A percentile compares a stretch with the other conserved stretches of the same genome.
Conservation (phyloP, 495 filamentous ascomycete species). For the Podospora pseudopauciseta region DNA sequence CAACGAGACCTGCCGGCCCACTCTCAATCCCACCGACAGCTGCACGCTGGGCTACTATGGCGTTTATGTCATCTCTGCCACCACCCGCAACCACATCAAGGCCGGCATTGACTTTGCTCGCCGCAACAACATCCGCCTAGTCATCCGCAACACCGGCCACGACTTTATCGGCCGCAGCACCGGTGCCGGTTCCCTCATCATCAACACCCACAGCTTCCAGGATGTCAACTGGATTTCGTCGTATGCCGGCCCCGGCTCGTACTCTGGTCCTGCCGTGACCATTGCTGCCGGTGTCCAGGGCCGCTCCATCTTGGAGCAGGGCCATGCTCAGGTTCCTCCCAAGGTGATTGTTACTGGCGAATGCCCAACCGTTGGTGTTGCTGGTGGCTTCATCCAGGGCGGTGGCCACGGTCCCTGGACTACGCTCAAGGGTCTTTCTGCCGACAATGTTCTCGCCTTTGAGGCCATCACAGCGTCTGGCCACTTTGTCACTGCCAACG, state of each 20-base stretch:
- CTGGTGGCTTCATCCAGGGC: slow-evolving; percentile 54
- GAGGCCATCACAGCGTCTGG: slow-evolving; percentile 56
- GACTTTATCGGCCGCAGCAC: slow-evolving; percentile 52
- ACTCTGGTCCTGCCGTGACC: slow-evolving; percentile 40
- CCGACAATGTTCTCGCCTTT: slow-evolving; percentile 52
- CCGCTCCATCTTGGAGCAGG: slow-evolving; percentile 43
- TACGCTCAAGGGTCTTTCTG: slow-evolving; percentile 55
- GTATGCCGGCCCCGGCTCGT: slow-evolving; percentile 36
- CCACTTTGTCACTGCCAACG: slow-evolving; percentile 11
- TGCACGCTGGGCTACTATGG: slow-evolving; percentile 60
- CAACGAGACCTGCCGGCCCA: slow-evolving; percentile 47
- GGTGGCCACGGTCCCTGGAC: slow-evolving; percentile 60
- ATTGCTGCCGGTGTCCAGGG: slow-evolving; percentile 57
- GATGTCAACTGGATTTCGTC: slow-evolving; percentile 39
- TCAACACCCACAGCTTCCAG: slow-evolving; percentile 63
- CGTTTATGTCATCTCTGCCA: slow-evolving; percentile 44
- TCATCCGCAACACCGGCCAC: slow-evolving; percentile 61
- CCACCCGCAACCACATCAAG: slow-evolving; percentile 38
- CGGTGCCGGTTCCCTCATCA: slow-evolving; percentile 52
- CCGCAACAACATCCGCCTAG: slow-evolving; percentile 53
- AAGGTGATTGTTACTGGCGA: slow-evolving; percentile 49
- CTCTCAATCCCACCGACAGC: slow-evolving; percentile 36
- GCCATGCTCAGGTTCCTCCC: slow-evolving; percentile 37
- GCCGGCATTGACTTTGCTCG: slow-evolving; percentile 52
- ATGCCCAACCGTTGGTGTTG: slow-evolving; percentile 48